A percentile compares a stretch with the other conserved stretches of the same genome.
phyloP scores from a whole-genome alignment of 1,139 yeast species.

The Suhomyces atakaporum region DNA sequence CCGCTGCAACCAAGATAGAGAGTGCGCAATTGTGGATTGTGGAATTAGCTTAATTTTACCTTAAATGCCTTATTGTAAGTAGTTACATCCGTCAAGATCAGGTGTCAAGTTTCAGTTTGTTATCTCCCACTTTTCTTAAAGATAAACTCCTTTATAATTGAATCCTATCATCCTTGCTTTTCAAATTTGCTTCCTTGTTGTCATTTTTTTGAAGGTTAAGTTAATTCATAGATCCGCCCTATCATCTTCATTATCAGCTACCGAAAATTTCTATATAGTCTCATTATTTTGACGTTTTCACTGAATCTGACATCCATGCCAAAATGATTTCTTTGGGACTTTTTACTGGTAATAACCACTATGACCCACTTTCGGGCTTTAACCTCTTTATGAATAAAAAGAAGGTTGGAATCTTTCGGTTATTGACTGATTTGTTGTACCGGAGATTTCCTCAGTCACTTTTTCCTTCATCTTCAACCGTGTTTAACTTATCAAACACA shows the following conservation, averaged over 20 bases:
- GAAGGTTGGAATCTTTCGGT: slow-evolving; percentile 16
- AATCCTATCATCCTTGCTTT: too few relatives aligned
- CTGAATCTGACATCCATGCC: slow-evolving; percentile 1
- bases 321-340: slow-evolving; percentile 13
- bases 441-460: slow-evolving; percentile 9
- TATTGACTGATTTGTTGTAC: slow-evolving; percentile 18
- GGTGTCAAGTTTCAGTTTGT: slow-evolving; percentile 10
- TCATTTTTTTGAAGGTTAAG: too few relatives aligned
- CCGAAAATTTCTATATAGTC: too few relatives aligned
- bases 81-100: slow-evolving; percentile 3
- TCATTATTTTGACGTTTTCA: neutral
- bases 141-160: too few relatives aligned
- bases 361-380: slow-evolving; percentile 3
- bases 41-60: slow-evolving; percentile 5
- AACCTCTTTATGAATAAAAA: slow-evolving; percentile 2
- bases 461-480: slow-evolving; percentile 14
- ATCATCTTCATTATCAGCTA: too few relatives aligned
- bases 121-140: slow-evolving; percentile 6
- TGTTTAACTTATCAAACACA: slow-evolving; percentile 13
- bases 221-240: too few relatives aligned
- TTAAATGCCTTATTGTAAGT: slow-evolving; percentile 6
- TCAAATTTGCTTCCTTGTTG: too few relatives aligned
- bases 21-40: slow-evolving; percentile 9
- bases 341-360: slow-evolving; percentile 3
- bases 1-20: slow-evolving; percentile 4